These are phyloP conservation scores for Epichloe aotearoae DNA, from an alignment of 2,329 filamentous ascomycete species.

Conservation along the genomic window DNA sequence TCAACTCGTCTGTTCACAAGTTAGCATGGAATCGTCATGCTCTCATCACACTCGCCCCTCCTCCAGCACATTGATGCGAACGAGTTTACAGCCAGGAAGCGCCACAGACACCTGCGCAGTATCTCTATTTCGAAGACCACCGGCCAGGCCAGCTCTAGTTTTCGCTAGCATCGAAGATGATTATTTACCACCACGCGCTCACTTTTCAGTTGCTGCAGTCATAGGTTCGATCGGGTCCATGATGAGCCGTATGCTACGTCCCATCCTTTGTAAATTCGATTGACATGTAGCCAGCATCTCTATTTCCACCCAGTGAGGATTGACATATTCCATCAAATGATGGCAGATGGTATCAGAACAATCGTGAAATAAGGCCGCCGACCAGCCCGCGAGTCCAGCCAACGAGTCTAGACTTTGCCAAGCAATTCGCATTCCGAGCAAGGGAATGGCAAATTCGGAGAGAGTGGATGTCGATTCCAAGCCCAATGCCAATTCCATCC, in stretches of 20 bases:
- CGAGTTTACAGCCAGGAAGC: too few species aligned
- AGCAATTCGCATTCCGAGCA: too few species aligned
- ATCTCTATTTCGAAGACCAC: too few species aligned
- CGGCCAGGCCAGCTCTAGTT: too few species aligned
- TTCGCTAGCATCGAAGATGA: too few species aligned
- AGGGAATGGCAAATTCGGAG: too few species aligned
- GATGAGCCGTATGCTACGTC: background rate
- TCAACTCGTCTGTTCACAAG: background rate
- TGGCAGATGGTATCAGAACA: background rate
- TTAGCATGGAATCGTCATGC: background rate
- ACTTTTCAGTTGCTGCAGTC: too few species aligned
- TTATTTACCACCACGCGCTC: too few species aligned
- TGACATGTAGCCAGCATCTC: background rate
- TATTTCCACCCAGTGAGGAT: background rate
- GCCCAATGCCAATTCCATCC: background rate
- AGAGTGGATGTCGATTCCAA: too few species aligned
- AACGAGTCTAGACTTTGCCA: too few species aligned
- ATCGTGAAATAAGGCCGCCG: background rate
- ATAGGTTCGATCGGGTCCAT: background rate
- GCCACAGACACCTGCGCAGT: too few species aligned
- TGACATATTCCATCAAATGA: background rate
- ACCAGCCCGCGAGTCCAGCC: background rate
- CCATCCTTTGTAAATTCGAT: background rate
- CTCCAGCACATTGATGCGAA: background rate
- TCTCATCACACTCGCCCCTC: background rate